phyloP scores from a whole-genome alignment of 2,329 filamentous ascomycete genomes.

The Ploettnerulaceae sp. region DNA sequence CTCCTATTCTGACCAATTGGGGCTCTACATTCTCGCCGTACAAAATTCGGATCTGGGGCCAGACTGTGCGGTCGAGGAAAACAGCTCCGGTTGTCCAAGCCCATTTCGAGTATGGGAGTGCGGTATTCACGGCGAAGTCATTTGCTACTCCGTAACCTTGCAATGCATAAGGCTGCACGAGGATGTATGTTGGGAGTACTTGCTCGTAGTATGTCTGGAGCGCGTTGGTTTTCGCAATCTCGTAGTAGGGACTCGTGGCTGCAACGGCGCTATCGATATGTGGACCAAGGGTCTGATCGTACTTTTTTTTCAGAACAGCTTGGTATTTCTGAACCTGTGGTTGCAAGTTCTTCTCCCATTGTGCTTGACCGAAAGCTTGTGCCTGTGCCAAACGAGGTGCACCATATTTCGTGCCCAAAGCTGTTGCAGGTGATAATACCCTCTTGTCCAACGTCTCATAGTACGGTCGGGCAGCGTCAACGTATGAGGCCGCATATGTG shows the following conservation, averaged over 20 bases:
- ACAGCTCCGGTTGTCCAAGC: constrained; percentile 63
- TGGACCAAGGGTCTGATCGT: constrained; percentile 66
- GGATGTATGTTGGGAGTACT: constrained; percentile 69
- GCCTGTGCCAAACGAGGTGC: constrained; percentile 67
- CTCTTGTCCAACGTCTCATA: constrained; percentile 56
- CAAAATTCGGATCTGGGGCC: constrained; percentile 73
- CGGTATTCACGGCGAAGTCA: constrained; percentile 62
- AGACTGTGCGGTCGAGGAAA: constrained; percentile 72
- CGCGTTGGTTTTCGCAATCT: constrained; percentile 56
- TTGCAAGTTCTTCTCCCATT: constrained; percentile 76
- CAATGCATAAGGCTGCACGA: constrained; percentile 67
- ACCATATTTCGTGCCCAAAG: constrained; percentile 66
- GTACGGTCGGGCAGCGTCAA: constrained; percentile 73
- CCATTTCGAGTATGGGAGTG: constrained; percentile 67
- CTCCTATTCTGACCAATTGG: constrained; percentile 85
- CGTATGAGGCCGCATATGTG: constrained; percentile 75
- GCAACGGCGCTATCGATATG: constrained; percentile 60
- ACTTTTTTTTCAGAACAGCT: constrained; percentile 56
- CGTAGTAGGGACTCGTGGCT: constrained; percentile 66
- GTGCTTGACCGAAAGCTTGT: constrained; percentile 57
- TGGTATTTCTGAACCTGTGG: constrained; percentile 68
- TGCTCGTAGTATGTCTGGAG: constrained; percentile 66
- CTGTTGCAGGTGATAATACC: constrained; percentile 64
- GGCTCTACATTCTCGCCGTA: constrained; percentile 94
- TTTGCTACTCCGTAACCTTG: constrained; percentile 64